Conservation (phyloP, 2,329 filamentous ascomycete genomes). For the Cladosporium sp. region DNA sequence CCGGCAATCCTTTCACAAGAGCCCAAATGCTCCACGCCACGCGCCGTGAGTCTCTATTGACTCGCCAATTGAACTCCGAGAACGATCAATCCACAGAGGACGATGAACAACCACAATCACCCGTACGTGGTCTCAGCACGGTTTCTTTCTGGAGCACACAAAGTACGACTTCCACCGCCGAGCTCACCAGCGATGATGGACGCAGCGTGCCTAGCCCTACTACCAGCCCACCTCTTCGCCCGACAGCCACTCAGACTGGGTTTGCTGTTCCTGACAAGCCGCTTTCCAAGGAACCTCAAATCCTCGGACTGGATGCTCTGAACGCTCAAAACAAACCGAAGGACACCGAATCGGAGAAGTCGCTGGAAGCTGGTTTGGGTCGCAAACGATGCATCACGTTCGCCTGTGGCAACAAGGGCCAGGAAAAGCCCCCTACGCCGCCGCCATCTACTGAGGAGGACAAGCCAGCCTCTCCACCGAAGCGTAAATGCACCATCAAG, state of each 20-base stretch:
- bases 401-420: constrained; percentile 71
- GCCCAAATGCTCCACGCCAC: constrained; percentile 45
- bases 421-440: constrained; percentile 37
- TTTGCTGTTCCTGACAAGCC: constrained; percentile 37
- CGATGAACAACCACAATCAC: constrained; percentile 18
- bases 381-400: constrained; percentile 92
- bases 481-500: constrained; percentile 63
- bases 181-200: constrained; percentile 84
- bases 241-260: constrained; percentile 43
- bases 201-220: constrained; percentile 75
- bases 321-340: too few relatives aligned
- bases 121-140: constrained; percentile 43
- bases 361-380: constrained; percentile 60
- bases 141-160: constrained; percentile 73
- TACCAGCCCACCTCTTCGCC: constrained; percentile 76
- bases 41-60: constrained; percentile 77
- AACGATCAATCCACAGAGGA: constrained; percentile 42
- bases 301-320: constrained; percentile 23
- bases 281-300: constrained; percentile 2
- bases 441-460: constrained; percentile 12
- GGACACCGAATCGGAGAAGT: constrained; percentile 43
- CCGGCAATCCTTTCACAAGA: constrained; percentile 42
- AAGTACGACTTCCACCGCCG: constrained; percentile 78
- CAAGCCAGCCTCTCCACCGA: constrained; percentile 35
- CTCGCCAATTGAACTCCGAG: constrained; percentile 67